A percentile compares a stretch with the other conserved stretches of the same genome.
Conservation (phyloP, 371 early-diverging fungal genomes). For the Zopfochytrium polystomum region DNA sequence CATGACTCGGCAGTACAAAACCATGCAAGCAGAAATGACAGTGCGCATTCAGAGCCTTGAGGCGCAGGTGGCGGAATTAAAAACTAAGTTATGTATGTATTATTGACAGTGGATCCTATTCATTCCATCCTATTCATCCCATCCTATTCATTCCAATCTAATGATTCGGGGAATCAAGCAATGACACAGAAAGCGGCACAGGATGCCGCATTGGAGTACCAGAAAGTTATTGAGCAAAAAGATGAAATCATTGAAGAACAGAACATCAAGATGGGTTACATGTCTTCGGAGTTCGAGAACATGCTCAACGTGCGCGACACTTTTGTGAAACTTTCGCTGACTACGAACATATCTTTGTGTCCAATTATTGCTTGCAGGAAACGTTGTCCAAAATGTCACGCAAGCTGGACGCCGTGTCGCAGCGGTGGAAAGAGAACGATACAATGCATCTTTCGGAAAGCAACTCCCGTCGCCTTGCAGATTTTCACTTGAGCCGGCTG, state of each 20-base stretch:
- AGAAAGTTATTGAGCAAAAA: conserved; percentile 35
- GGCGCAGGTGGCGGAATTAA: conserved; percentile 37
- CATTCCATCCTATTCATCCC: conserved; percentile 1
- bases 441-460: conserved; percentile 44
- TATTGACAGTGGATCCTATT: neutral
- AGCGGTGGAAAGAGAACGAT: conserved; percentile 53
- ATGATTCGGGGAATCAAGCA: conserved; percentile 1
- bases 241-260: conserved; percentile 53
- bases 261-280: conserved; percentile 55
- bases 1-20: conserved; percentile 54
- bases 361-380: conserved; percentile 30
- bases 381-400: conserved; percentile 49
- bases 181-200: conserved; percentile 30
- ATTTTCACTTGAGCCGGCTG: conserved; percentile 47
- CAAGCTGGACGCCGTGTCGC: conserved; percentile 49
- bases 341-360: neutral
- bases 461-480: conserved; percentile 44
- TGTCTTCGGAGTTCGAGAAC: conserved; percentile 52
- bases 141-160: neutral
- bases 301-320: conserved; percentile 47
- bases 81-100: conserved; percentile 38
- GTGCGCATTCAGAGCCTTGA: conserved; percentile 41
- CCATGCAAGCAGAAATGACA: conserved; percentile 50
- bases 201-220: conserved; percentile 36
- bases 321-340: neutral